Evolutionary conservation across 148 eudicot species (phyloP), one percentile per base, ranked within the genome.

Genomic region (Persicaria maculosa): DNA sequence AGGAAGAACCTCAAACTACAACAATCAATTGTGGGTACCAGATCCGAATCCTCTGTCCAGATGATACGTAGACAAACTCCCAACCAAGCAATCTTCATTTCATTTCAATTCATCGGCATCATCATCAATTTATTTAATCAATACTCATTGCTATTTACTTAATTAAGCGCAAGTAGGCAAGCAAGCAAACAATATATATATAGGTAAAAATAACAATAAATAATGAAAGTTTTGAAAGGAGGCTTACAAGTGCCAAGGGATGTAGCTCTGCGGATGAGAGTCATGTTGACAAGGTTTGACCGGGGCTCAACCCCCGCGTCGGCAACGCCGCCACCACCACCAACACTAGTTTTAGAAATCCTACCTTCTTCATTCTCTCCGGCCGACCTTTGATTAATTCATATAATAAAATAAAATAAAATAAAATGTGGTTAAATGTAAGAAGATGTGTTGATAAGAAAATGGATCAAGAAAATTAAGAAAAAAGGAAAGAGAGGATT

Each of bases 21-120:
- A 77, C 81, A 93, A 92, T 97, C 98, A 93, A 61, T 91, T 91
- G 81, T 80, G 77, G 78, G 83, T 84, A 53, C 98, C 97, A 16
- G 97, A 85, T 6, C 97, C 98, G 71, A 84, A 88, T 77, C 98
- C 98, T 83, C 83, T 83, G 77, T 89, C 85, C 5, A 89, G 22
- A 77, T 91, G 98, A 80, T 93, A 93, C 47, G 91, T 97, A 58
- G 98, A 97, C 80, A 93, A 83, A 81, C 93, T 93, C 75, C 98
- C 98, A 67, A 91, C 98, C 88, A 93, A 88, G 85, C 98, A 93
- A 91, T 86, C 98, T 93, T 75, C 75, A 71, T 9, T 47, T 50
- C 50, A 10, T n/a, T 3, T 54, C 8, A 48, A 14, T 6, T 55
- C 59, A 36, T 8, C 50, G 3, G 6, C 62, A 12, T 6, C 0